Evolutionary conservation across 2,329 filamentous ascomycete species (phyloP).

Genomic region (Alternaria sp.): DNA sequence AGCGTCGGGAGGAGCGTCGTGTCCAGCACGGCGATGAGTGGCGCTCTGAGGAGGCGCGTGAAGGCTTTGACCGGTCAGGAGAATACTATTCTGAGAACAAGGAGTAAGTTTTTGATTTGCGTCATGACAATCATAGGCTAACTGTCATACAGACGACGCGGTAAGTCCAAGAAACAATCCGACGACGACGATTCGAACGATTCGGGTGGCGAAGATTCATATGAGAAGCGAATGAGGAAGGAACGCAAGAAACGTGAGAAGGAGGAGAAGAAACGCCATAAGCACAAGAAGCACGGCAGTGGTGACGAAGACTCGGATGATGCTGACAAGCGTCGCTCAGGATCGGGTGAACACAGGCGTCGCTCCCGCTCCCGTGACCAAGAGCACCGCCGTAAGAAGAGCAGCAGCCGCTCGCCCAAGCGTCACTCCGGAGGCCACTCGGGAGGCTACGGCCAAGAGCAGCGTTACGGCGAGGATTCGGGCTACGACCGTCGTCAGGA

Average conservation of each 20-base stretch:
- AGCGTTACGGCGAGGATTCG: constrained; percentile 33
- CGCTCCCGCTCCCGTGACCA: constrained; percentile 27
- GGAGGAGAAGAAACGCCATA: constrained; percentile 30
- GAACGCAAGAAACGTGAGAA: constrained; percentile 36
- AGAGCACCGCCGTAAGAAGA: constrained; percentile 30
- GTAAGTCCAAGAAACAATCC: constrained; percentile 54
- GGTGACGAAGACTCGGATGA: constrained; percentile 22
- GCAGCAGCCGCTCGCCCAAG: constrained; percentile 35
- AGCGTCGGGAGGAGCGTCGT: constrained; percentile 65
- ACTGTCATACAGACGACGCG: constrained; percentile 40
- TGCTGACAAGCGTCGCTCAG: constrained; percentile 35
- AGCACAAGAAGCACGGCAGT: constrained; percentile 27
- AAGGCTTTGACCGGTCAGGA: constrained; percentile 49
- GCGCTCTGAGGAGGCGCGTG: constrained; percentile 48
- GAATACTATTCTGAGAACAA: constrained; percentile 55
- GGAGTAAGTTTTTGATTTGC: constrained; percentile 40
- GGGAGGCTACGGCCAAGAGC: constrained; percentile 36
- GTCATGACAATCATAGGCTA: constrained; percentile 12
- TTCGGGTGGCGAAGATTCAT: constrained; percentile 42
- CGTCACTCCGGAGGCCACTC: constrained; percentile 34
- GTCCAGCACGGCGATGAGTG: constrained; percentile 58
- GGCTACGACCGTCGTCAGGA: constrained; percentile 26
- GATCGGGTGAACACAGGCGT: constrained; percentile 27
- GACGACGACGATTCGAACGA: constrained; percentile 46
- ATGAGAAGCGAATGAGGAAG: constrained; percentile 32